A percentile compares a stretch with the other conserved stretches of the same genome.
Conservation (phyloP, 2,329 filamentous ascomycete genomes). For the Dothideomycetes sp. region DNA sequence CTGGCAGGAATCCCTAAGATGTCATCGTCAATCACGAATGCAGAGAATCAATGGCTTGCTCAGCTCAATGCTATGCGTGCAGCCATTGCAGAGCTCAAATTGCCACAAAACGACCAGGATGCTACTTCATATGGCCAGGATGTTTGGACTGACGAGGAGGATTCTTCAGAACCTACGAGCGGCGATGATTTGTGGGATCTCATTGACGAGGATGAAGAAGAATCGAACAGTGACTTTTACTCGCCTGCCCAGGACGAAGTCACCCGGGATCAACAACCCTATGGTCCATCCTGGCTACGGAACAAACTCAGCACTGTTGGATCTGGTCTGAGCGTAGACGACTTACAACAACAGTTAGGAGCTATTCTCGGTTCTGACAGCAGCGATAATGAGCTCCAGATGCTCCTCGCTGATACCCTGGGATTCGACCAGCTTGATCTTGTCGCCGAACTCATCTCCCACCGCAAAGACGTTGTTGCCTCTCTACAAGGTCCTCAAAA, state of each 20-base stretch:
- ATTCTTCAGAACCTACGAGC: conserved; percentile 50
- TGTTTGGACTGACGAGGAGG: conserved; percentile 57
- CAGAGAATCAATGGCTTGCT: conserved; percentile 66
- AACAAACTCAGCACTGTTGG: conserved; percentile 60
- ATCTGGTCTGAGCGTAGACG: conserved; percentile 56
- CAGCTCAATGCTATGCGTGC: conserved; percentile 80
- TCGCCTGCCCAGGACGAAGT: conserved; percentile 41
- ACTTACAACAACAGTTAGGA: conserved; percentile 69
- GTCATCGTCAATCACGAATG: conserved; percentile 31
- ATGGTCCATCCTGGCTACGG: conserved; percentile 60
- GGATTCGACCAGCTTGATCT: conserved; percentile 92
- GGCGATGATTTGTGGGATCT: conserved; percentile 84
- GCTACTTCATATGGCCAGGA: conserved; percentile 46
- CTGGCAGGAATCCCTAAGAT: conserved; percentile 26
- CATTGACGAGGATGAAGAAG: conserved; percentile 62
- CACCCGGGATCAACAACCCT: conserved; percentile 26
- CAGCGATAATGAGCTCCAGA: conserved; percentile 79
- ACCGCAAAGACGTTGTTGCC: conserved; percentile 59
- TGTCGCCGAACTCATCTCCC: conserved; percentile 77
- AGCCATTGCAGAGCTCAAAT: conserved; percentile 64
- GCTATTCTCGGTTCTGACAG: conserved; percentile 62
- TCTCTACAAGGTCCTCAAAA: conserved; percentile 26
- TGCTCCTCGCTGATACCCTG: conserved; percentile 76
- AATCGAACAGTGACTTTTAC: conserved; percentile 55
- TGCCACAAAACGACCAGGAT: conserved; percentile 40